A percentile compares a stretch with the other conserved stretches of the same genome.
Evolutionary conservation across 2,329 filamentous ascomycete species (phyloP).

Genomic region (Apiospora sp.): DNA sequence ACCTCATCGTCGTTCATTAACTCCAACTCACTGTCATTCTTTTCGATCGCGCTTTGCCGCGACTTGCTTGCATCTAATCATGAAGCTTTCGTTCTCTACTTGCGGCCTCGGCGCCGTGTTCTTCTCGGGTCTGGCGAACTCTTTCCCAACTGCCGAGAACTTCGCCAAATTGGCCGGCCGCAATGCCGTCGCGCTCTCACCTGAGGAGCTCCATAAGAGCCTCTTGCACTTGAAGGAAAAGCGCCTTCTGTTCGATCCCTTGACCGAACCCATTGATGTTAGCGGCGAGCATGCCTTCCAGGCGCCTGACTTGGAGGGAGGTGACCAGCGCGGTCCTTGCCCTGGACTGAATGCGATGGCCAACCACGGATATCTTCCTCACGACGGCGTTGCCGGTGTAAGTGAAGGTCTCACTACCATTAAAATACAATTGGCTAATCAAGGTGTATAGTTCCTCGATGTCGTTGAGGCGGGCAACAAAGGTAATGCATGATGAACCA

Average conservation of each 20-base stretch:
- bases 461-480: slow-evolving; percentile 45
- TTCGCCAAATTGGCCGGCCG: slow-evolving; percentile 30
- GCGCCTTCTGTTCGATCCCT: slow-evolving; percentile 31
- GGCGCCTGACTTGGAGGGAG: slow-evolving; percentile 32
- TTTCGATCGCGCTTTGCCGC: background rate
- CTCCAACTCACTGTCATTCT: slow-evolving; percentile 24
- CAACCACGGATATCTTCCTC: slow-evolving; percentile 41
- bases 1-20: slow-evolving; percentile 3
- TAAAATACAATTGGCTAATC: too few species aligned
- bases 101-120: slow-evolving; percentile 21
- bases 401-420: background rate
- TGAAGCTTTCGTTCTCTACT: slow-evolving; percentile 20
- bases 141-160: slow-evolving; percentile 35
- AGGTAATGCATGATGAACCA: background rate
- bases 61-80: background rate
- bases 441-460: slow-evolving; percentile 33
- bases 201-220: slow-evolving; percentile 28
- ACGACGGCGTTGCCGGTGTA: slow-evolving; percentile 37
- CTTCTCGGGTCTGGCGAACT: slow-evolving; percentile 27
- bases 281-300: slow-evolving; percentile 32
- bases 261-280: slow-evolving; percentile 32
- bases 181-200: slow-evolving; percentile 25
- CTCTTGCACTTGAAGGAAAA: slow-evolving; percentile 32
- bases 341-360: slow-evolving; percentile 41
- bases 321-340: slow-evolving; percentile 40